A percentile compares a stretch with the other conserved stretches of the same genome.
Conservation (phyloP, 2,329 filamentous ascomycete genomes). For the Ceratocystis huliohia region DNA sequence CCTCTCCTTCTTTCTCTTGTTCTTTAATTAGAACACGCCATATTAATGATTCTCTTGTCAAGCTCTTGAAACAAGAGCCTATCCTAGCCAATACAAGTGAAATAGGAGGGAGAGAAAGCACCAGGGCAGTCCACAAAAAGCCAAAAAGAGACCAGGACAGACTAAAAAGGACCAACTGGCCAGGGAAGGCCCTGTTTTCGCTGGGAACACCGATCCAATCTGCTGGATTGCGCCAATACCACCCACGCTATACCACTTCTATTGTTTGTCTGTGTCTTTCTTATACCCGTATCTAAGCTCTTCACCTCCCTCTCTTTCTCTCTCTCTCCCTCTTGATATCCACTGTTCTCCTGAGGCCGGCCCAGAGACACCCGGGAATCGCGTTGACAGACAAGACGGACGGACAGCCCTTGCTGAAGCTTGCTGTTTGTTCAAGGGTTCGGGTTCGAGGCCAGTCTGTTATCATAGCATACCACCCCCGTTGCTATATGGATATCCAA, state of each 20-base stretch:
- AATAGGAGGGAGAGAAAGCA: slow-evolving; percentile 6
- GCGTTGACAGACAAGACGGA: slow-evolving; percentile 3
- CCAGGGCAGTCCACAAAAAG: too few relatives aligned
- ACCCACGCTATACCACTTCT: too few relatives aligned
- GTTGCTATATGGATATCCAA: not conserved
- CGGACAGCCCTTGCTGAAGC: not conserved
- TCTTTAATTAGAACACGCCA: slow-evolving; percentile 14
- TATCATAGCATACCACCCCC: not conserved
- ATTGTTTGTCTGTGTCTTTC: too few relatives aligned
- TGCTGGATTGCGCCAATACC: not conserved
- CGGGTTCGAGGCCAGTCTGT: not conserved
- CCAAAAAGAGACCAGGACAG: too few relatives aligned
- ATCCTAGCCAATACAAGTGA: slow-evolving; percentile 11
- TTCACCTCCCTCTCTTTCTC: too few relatives aligned
- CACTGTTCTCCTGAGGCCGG: slow-evolving; percentile 7
- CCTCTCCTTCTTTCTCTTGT: not conserved
- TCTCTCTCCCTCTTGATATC: not conserved
- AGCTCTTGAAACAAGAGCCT: slow-evolving; percentile 10
- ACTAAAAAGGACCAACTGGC: too few relatives aligned
- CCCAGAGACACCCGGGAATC: not conserved
- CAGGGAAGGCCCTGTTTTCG: not conserved
- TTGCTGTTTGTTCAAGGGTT: not conserved
- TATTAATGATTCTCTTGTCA: slow-evolving; percentile 18
- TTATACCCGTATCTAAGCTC: too few relatives aligned
- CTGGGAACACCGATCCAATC: slow-evolving; percentile 6